Evolutionary conservation across 306 rosid genomes (phyloP).

Genomic region (Acacia acuminata): DNA sequence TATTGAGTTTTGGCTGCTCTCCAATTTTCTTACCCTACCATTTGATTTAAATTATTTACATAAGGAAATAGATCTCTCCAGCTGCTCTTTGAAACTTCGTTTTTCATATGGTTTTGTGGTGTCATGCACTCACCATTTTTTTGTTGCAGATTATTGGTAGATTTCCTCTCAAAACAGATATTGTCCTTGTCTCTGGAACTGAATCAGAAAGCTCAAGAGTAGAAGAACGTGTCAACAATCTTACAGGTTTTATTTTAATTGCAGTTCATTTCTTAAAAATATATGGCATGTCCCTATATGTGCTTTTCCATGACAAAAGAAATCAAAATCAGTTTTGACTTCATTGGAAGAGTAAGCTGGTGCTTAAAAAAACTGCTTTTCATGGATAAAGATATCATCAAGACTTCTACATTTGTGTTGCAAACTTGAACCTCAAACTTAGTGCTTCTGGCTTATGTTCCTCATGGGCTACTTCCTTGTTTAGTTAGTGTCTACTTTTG

Average conservation of each 20-base stretch:
- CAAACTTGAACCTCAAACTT: constrained; percentile 23
- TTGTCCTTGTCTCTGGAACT: constrained; percentile 74
- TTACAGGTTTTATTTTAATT: constrained; percentile 64
- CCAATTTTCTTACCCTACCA: neutral
- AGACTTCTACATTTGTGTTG: constrained; percentile 22
- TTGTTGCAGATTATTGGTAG: constrained; percentile 71
- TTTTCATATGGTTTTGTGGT: constrained; percentile 21
- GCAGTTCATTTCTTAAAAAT: constrained; percentile 11
- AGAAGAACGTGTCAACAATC: constrained; percentile 69
- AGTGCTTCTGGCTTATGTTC: constrained; percentile 25
- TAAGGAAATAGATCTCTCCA: neutral
- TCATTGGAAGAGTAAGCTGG: constrained; percentile 27
- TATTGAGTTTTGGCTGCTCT: neutral
- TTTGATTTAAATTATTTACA: neutral
- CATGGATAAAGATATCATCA: constrained; percentile 21
- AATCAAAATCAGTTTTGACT: constrained; percentile 4
- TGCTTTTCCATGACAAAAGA: constrained; percentile 17
- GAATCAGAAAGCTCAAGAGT: constrained; percentile 51
- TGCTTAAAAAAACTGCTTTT: constrained; percentile 30
- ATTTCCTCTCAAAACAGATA: constrained; percentile 75
- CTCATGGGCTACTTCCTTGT: constrained; percentile 25
- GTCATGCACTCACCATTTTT: constrained; percentile 10
- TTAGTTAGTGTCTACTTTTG: constrained; percentile 11
- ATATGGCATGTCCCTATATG: constrained; percentile 24
- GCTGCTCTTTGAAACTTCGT: constrained; percentile 20